Base-by-base conservation (phyloP, 2,329 filamentous ascomycete genomes). In the Nemania sp. region DNA sequence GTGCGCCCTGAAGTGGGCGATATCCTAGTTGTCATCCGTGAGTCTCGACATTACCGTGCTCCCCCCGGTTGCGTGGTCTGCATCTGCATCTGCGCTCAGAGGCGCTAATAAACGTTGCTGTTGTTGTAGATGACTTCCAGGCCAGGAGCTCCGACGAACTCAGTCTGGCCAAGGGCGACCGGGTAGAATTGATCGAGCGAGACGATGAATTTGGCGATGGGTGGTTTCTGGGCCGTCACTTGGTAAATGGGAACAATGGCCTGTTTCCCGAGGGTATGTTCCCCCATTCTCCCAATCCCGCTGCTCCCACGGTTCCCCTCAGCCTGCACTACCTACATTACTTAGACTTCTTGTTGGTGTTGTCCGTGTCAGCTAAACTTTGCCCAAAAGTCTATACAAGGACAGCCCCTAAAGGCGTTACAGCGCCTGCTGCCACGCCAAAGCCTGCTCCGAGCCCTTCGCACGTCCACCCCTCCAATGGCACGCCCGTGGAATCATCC, bases 91-190 rank as follows among this genome's bases (percentile, higher is more conserved):
- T 59, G 29, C 43, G 7, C 35, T 58, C 18, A 20, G n/a, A 8
- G 38, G 32, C 29, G 58, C 63, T 70, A 54, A 69, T 38, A 38
- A 35, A 58, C 11, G n/a, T 61, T 18, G 29, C 29, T 29, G 29
- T 38, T 43, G 47, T n/a, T 62, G 55, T 71, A 97, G 93, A 99
- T 82, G 94, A 98, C 81, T 98, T 99, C 80, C 85, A 90, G 74
- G 94, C 95, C 66, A 90, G 96, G 73, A 97, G 94, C 80, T 92
- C 93, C 66, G 96, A 99, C 82, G 96, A 99, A 85, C 86, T 99
- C 77, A 97, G 89, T 74, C 86, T 99, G 72, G 85, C 89, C 63
- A 97, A 97, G 77, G 94, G 92, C 74, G 92, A 96, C 76, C 89
- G 92, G 71, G 91, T 97, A 69, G 91, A 95, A 82, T 83, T 97